Evolutionary conservation across 176 grass and related monocot genomes (phyloP), one percentile per base, ranked within the genome.

Genomic region (Melocanna baccifera): DNA sequence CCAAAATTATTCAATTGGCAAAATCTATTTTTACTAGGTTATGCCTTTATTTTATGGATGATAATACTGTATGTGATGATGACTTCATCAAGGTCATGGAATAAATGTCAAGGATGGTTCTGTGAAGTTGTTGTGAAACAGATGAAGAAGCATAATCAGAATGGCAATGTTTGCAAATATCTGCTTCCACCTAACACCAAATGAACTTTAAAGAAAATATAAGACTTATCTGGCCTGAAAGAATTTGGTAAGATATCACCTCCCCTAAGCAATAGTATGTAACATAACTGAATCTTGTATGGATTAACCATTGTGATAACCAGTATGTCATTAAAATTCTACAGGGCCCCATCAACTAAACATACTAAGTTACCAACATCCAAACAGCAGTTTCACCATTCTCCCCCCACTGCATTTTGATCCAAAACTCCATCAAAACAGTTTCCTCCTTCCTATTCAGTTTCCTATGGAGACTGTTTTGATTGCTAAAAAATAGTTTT

Each of bases 151-250:
- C 51, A 74, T 63, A n/a, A 61, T 15, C 5, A 29, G 3, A 77
- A 79, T 66, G 25, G 32, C 39, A 53, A 7, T 16, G 30, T 52
- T 80, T n/a, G 22, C 22, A 51, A 67, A 37, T 36, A 25, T 50
- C 34, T 67, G 62, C 62, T 80, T 80, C 77, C 30, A 67, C 62
- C 62, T 18, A 66, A 51, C 77, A 80, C 62, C 7, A 20, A 52
- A 80, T 67, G 62, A 67, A 52, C 29, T 13, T 2, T n/a, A 67
- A 80, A 51, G 29, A 67, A 67, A 67, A 13, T 37, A 22, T 23
- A 64, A 62, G 56, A 15, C 12, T 14, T n/a, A 22, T 52, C 77
- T 29, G 6, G 36, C 12, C 29, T 52, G 36, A 34, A 32, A 39
- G 13, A n/a, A 46, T 80, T 67, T 36, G 3, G 6, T 79, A 29